Evolutionary conservation across 805 yeast species (phyloP), one percentile per base, ranked within the genome.

Genomic region (Isabelozyma gotoi): DNA sequence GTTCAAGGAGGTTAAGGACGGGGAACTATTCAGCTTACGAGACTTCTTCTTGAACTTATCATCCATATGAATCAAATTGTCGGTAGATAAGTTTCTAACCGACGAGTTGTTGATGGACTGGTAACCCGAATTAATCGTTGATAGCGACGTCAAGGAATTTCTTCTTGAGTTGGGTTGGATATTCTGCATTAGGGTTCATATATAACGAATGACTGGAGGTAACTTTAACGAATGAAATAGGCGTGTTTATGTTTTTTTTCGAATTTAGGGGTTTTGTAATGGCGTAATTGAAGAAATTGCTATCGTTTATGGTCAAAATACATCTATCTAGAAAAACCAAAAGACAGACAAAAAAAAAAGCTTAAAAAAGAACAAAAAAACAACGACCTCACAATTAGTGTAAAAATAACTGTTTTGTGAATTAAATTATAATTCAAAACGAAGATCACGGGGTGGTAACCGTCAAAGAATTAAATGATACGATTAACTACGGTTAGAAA

Each of bases 51-150:
- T 52, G 47, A 77, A 74, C 45, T 61, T 65, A 19, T 59, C 60
- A 19, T 74, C 78, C 29, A 73, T 51, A 12, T 55, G 48, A 36
- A 71, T 43, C 39, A 76, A 55, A 15, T 66, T 62, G 14, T 63
- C 75, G 2, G 79, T 74, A 11, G 73, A 64, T 37, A 65, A 40
- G 37, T 60, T 61, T 46, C 77, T 53, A 10, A 63, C 63, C 20
- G 38, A 35, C 10, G 50, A 19, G 3, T 42, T 37, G 38, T 32
- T n/a, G 34, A 11, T 8, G 12, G 10, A 4, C 12, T 24, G 29
- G 15, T 19, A 20, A 19, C 46, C 33, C 4, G 59, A 42, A 21
- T 42, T 41, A 7, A 47, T 19, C 5, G 63, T 51, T n/a, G 58
- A 53, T 15, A 62, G 42, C 16, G 73, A 66, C 5, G 70, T 58